Evolutionary conservation across 164 flowering plant species (phyloP).

Genomic region (Berberis vulgaris): DNA sequence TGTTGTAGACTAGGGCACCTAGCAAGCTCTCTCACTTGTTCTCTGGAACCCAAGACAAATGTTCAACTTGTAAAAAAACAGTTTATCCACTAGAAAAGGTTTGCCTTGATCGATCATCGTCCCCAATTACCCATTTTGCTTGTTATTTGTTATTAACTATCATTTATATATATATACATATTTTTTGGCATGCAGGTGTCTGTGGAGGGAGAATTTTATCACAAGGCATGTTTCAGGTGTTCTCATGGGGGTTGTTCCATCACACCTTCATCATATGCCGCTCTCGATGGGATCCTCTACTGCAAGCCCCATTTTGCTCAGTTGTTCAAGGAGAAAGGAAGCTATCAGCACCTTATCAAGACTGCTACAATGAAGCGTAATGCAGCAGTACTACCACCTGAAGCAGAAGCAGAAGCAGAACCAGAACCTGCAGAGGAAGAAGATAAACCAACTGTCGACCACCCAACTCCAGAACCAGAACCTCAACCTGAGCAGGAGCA

Average conservation of each 20-base stretch:
- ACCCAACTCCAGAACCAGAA: not conserved
- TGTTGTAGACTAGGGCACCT: constrained; percentile 32
- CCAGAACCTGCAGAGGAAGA: not conserved
- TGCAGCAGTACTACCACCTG: constrained; percentile 1
- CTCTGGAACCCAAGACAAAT: constrained; percentile 62
- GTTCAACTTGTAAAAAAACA: constrained; percentile 48
- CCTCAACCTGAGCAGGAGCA: constrained; percentile 1
- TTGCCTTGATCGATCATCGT: not conserved
- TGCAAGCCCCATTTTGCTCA: constrained; percentile 46
- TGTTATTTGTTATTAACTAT: not conserved
- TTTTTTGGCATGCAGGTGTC: constrained; percentile 13
- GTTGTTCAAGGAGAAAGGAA: constrained; percentile 44
- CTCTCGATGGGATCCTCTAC: constrained; percentile 29
- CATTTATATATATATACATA: not conserved
- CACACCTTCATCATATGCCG: constrained; percentile 27
- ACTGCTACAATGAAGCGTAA: constrained; percentile 18
- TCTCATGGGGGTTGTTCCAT: constrained; percentile 28
- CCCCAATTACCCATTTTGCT: not conserved
- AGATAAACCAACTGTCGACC: not conserved
- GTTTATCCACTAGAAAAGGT: constrained; percentile 66
- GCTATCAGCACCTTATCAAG: constrained; percentile 26
- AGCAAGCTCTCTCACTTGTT: constrained; percentile 46
- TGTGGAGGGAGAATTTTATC: constrained; percentile 29
- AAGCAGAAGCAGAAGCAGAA: not conserved
- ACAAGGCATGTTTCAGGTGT: constrained; percentile 30